These are phyloP conservation scores for Hippophae tibetana DNA, from an alignment of 306 rosid species.

Conservation along the genomic window DNA sequence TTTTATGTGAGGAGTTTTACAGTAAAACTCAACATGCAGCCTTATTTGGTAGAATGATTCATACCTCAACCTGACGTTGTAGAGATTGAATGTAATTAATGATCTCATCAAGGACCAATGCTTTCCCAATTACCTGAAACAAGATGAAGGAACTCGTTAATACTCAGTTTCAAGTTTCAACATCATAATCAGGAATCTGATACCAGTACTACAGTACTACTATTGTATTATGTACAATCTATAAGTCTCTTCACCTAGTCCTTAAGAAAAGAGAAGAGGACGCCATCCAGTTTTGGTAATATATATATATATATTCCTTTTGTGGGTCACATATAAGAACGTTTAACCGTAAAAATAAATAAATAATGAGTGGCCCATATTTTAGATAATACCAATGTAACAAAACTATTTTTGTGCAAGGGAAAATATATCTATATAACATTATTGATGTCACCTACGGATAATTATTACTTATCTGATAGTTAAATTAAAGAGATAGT, in stretches of 20 bases:
- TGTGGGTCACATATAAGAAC: constrained; percentile 3
- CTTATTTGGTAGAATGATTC: constrained; percentile 4
- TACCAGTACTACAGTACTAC: neutral
- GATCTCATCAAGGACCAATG: constrained; percentile 89
- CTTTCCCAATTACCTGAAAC: constrained; percentile 83
- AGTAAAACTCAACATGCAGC: constrained; percentile 1
- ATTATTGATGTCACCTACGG: too few species aligned
- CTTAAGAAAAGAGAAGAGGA: constrained; percentile 1
- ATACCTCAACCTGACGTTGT: constrained; percentile 87
- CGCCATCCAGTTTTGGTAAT: constrained; percentile 1
- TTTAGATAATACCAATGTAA: too few species aligned
- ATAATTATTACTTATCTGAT: too few species aligned
- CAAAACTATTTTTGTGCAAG: too few species aligned
- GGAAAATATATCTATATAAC: too few species aligned
- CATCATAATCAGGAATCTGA: constrained; percentile 7
- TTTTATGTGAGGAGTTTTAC: neutral
- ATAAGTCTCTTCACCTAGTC: neutral
- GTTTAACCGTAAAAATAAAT: neutral
- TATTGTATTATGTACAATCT: neutral
- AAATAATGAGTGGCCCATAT: too few species aligned
- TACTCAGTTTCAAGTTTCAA: constrained; percentile 5
- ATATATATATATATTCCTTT: neutral
- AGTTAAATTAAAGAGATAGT: too few species aligned
- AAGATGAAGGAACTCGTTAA: neutral
- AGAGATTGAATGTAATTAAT: constrained; percentile 89